Evolutionary conservation across 176 grass and related monocot species (phyloP).

Genomic region (Cymbopogon citratus): DNA sequence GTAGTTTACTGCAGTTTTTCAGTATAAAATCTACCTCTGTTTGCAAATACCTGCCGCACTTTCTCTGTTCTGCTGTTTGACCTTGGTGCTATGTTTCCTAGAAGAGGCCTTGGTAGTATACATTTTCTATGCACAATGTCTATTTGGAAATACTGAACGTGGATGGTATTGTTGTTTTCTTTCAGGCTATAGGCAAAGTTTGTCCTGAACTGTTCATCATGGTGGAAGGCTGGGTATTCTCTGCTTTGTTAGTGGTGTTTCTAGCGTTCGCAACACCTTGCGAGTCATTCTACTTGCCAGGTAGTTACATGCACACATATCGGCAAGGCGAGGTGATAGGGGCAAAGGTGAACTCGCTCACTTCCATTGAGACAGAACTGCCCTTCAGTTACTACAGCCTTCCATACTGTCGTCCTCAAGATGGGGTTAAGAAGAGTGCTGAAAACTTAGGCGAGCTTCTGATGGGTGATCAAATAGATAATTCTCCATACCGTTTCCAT

Average conservation of each 20-base stretch:
- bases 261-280: slow-evolving; percentile 19
- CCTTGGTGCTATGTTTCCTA: neutral
- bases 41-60: neutral
- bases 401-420: slow-evolving; percentile 56
- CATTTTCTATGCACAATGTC: neutral
- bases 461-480: slow-evolving; percentile 93
- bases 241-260: slow-evolving; percentile 29
- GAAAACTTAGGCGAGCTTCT: slow-evolving; percentile 84
- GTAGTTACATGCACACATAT: slow-evolving; percentile 85
- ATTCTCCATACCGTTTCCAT: slow-evolving; percentile 66
- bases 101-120: neutral
- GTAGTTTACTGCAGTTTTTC: slow-evolving; percentile 5
- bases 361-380: slow-evolving; percentile 82
- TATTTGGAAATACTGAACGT: neutral
- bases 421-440: slow-evolving; percentile 75
- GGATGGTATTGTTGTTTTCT: neutral
- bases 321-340: slow-evolving; percentile 40
- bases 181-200: slow-evolving; percentile 33
- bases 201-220: slow-evolving; percentile 34
- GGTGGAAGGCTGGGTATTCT: slow-evolving; percentile 39
- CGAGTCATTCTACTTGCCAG: slow-evolving; percentile 75
- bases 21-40: neutral
- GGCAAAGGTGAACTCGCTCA: slow-evolving; percentile 83
- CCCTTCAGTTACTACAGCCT: slow-evolving; percentile 86
- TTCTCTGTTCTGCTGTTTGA: neutral